Evolutionary conservation across 495 filamentous ascomycete genomes (phyloP).

Genomic region (Xylaria telfairii): DNA sequence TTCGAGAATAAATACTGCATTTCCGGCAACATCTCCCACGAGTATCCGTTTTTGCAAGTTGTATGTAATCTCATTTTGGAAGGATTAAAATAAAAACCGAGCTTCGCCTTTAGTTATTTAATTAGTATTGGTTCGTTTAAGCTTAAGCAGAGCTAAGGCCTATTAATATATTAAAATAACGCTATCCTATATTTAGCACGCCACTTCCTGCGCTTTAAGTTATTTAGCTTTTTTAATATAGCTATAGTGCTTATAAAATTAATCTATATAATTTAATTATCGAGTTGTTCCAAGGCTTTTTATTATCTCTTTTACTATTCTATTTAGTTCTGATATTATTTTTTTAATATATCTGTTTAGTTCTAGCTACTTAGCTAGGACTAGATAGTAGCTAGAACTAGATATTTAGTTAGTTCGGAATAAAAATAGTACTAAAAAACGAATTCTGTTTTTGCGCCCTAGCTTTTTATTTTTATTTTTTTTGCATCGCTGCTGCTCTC

Average conservation of each 20-base stretch:
- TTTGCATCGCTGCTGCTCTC: neutral
- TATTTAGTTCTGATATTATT: too few species aligned
- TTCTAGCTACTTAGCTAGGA: too few species aligned
- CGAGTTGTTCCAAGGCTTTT: too few species aligned
- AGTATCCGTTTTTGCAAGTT: conserved; percentile 13
- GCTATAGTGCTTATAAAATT: too few species aligned
- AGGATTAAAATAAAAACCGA: neutral
- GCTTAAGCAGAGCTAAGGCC: neutral
- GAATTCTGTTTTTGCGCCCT: neutral
- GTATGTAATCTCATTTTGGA: conserved; percentile 13
- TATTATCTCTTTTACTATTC: too few species aligned
- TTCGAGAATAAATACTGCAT: conserved; percentile 21
- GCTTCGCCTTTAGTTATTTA: neutral
- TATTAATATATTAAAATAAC: neutral
- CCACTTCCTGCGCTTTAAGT: neutral
- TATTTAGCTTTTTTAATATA: neutral
- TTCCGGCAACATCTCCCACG: conserved; percentile 16
- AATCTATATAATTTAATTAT: too few species aligned
- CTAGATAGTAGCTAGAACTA: too few species aligned
- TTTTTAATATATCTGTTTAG: too few species aligned
- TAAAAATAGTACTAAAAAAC: neutral
- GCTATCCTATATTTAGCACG: neutral
- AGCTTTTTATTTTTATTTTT: neutral
- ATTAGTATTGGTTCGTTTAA: neutral
- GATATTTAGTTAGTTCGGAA: neutral